These are phyloP conservation scores for Quercus ilex DNA, from an alignment of 306 rosid species.

Conservation along the genomic window DNA sequence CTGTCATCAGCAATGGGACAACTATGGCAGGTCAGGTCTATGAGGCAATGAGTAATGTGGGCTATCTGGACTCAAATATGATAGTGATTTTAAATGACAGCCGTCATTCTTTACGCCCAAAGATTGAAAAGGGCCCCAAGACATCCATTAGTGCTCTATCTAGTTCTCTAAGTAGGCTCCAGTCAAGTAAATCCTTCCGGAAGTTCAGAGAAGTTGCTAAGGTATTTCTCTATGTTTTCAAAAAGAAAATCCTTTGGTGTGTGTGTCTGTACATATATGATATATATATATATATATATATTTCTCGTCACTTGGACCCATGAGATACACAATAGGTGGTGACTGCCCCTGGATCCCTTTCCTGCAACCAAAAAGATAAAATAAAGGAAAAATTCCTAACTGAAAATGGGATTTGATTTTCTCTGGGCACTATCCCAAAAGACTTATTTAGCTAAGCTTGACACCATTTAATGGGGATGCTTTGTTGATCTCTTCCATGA, in stretches of 20 bases:
- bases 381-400: background rate
- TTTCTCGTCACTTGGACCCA: background rate
- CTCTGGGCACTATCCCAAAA: background rate
- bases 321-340: background rate
- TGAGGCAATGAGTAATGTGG: slow-evolving; percentile 92
- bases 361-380: no score
- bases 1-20: slow-evolving; percentile 80
- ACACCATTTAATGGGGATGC: background rate
- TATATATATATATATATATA: no score
- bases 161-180: slow-evolving; percentile 83
- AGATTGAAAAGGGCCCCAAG: slow-evolving; percentile 63
- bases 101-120: slow-evolving; percentile 75
- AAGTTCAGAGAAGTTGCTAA: slow-evolving; percentile 89
- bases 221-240: slow-evolving; percentile 33
- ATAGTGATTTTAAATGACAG: slow-evolving; percentile 87
- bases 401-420: background rate
- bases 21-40: slow-evolving; percentile 88
- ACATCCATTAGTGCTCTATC: slow-evolving; percentile 75
- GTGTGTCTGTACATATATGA: no score
- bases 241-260: background rate
- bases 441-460: background rate
- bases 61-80: slow-evolving; percentile 86
- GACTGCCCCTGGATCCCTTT: background rate
- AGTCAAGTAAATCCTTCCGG: slow-evolving; percentile 88
- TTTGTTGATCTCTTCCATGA: background rate